Conservation (phyloP, 192 early-diverging fungal genomes). For the Spinellus fusiger region DNA sequence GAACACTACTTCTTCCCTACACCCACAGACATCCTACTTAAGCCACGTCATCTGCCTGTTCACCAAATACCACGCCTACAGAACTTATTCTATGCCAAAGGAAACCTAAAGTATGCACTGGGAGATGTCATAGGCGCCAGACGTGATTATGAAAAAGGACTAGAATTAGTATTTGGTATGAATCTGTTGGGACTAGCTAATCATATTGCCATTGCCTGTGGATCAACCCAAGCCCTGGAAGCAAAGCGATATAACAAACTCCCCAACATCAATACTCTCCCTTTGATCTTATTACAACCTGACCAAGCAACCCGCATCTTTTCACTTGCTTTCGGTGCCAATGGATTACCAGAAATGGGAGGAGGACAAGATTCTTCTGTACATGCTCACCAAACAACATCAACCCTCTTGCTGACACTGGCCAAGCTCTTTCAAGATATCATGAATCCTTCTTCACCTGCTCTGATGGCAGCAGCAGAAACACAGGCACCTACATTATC, state of each 20-base stretch:
- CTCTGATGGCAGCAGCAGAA: conserved; percentile 28
- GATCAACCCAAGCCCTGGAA: conserved; percentile 17
- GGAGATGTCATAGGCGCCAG: conserved; percentile 66
- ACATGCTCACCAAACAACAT: conserved; percentile 56
- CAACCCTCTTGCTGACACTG: conserved; percentile 71
- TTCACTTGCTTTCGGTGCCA: conserved; percentile 50
- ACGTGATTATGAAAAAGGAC: conserved; percentile 76
- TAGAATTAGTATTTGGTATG: conserved; percentile 63
- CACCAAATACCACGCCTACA: conserved; percentile 68
- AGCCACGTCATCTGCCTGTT: conserved; percentile 40
- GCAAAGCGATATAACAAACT: conserved; percentile 27
- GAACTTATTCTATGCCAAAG: conserved; percentile 83
- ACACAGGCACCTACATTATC: conserved; percentile 52
- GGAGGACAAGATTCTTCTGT: too few relatives aligned
- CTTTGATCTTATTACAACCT: conserved; percentile 52
- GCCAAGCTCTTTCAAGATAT: conserved; percentile 87
- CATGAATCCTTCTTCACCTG: conserved; percentile 38
- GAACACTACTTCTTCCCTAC: conserved; percentile 51
- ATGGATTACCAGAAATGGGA: conserved; percentile 33
- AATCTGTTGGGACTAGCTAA: conserved; percentile 38
- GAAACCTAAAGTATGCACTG: conserved; percentile 75
- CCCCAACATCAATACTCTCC: not conserved
- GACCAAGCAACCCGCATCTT: conserved; percentile 55
- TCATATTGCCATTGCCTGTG: conserved; percentile 36
- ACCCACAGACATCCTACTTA: conserved; percentile 14